Conservation (phyloP, 345 rosid genomes). For the Bretschneidera sinensis region DNA sequence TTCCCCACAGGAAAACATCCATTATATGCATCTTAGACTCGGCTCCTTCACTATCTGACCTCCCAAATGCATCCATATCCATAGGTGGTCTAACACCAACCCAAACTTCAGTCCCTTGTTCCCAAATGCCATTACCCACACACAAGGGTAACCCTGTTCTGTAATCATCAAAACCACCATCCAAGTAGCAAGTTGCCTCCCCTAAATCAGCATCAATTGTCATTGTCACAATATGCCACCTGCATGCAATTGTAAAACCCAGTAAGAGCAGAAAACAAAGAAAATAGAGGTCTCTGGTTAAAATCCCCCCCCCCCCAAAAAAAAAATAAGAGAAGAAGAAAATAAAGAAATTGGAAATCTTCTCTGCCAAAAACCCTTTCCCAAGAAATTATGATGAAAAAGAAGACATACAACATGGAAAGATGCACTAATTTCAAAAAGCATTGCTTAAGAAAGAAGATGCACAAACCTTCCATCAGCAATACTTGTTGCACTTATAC, state of each 20-base stretch:
- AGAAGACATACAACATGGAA: background rate
- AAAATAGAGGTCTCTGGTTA: background rate
- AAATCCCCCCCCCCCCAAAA: background rate
- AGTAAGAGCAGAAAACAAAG: background rate
- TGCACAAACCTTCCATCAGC: constrained; percentile 94
- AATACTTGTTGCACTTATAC: constrained; percentile 95
- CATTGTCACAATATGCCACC: constrained; percentile 99
- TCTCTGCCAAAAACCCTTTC: background rate
- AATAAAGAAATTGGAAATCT: too few relatives aligned
- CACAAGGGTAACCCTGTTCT: constrained; percentile 68
- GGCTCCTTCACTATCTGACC: constrained; percentile 99
- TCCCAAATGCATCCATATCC: constrained; percentile 92
- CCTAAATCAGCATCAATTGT: constrained; percentile 91
- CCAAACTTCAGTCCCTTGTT: constrained; percentile 89
- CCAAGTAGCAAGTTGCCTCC: constrained; percentile 94
- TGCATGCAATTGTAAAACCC: too few relatives aligned
- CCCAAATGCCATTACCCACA: constrained; percentile 72
- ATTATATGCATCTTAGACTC: constrained; percentile 99
- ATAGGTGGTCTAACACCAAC: constrained; percentile 92
- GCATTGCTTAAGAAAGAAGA: constrained; percentile 5
- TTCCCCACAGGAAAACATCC: constrained; percentile 99
- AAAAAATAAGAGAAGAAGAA: background rate
- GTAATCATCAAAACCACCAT: constrained; percentile 95
- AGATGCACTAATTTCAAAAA: background rate
- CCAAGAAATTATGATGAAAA: background rate